Base-by-base conservation (phyloP, 2,329 filamentous ascomycete species). In the Ophiocordyceps australis region DNA sequence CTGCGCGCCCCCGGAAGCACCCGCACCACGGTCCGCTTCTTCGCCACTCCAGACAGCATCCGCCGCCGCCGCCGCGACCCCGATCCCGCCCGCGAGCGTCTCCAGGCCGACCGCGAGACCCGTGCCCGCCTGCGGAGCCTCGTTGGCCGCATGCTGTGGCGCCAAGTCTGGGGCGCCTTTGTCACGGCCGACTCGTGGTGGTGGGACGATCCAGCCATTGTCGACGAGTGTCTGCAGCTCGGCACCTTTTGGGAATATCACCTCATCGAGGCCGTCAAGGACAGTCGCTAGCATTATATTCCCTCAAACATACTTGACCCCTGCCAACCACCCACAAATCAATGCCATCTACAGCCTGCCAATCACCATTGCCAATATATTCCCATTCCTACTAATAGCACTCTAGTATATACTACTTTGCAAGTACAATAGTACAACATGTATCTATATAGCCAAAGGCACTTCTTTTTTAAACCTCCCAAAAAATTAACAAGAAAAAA, bases 181-280 rank as follows among this genome's bases (percentile, higher is more conserved):
- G 56, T 69, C 7, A 54, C 50, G 3, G 54, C 53, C 1, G 43
- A 55, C 5, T 48, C 40, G 22, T 72, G 66, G 66, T 74, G 69
- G 69, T 74, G 68, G 68, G 64, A 74, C 22, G 60, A 71, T 17
- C 43, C 50, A 9, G 52, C 45, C 2, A 65, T 64, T 29, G 45
- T 68, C 3, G 51, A 59, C 21, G 68, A 74, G 41, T 74, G 68
- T 31, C 38, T 57, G 11, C 45, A 56, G 28, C 39, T 62, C 32
- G 57, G 57, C 5, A 74, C 68, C 1, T 53, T 55, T 28, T 74
- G 66, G 65, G 61, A 71, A 33, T 72, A 68, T 37, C 57, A 57
- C 26, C 45, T 65, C 13, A 61, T 73, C 30, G 55, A 66, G 28
- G 65, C 60, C 2, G 53, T 68, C 16, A 71, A 65, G 37, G 52